A percentile compares a stretch with the other conserved stretches of the same genome.
Evolutionary conservation across 2,329 filamentous ascomycete genomes (phyloP).

Genomic region (Trichoderma polysporum): DNA sequence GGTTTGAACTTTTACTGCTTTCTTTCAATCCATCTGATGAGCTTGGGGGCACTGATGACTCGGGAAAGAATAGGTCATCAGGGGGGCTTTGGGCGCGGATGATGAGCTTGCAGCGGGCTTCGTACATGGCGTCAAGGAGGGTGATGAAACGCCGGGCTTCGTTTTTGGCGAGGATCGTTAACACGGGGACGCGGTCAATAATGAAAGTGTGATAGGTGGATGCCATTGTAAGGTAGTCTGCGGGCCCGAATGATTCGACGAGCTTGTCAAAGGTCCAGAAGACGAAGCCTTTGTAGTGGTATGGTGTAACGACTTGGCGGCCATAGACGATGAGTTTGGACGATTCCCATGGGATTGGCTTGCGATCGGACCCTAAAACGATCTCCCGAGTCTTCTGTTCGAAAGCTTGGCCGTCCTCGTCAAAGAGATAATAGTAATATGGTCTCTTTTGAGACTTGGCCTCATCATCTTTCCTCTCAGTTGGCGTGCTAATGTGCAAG

Average conservation of each 20-base stretch:
- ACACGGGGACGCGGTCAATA: constrained; percentile 65
- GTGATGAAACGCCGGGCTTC: constrained; percentile 80
- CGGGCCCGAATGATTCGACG: constrained; percentile 69
- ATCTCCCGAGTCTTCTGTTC: constrained; percentile 26
- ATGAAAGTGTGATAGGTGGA: constrained; percentile 78
- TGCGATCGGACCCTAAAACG: constrained; percentile 24
- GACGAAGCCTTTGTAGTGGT: constrained; percentile 56
- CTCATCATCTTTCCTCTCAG: background rate
- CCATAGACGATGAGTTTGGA: constrained; percentile 59
- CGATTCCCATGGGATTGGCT: constrained; percentile 42
- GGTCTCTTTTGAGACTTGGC: constrained; percentile 30
- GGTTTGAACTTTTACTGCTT: background rate
- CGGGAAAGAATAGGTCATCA: constrained; percentile 77
- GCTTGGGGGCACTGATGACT: constrained; percentile 31
- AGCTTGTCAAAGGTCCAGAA: constrained; percentile 69
- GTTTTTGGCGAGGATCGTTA: constrained; percentile 71
- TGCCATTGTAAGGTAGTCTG: constrained; percentile 79
- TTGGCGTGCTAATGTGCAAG: background rate
- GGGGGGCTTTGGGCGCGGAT: constrained; percentile 66
- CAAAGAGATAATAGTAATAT: constrained; percentile 32
- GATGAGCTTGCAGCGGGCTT: constrained; percentile 74
- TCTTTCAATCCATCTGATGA: background rate
- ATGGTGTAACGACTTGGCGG: constrained; percentile 59
- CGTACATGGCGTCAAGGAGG: constrained; percentile 76
- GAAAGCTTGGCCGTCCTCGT: constrained; percentile 34